These are phyloP conservation scores for Halenospora varia DNA, from an alignment of 495 filamentous ascomycete genomes.

Conservation along the genomic window DNA sequence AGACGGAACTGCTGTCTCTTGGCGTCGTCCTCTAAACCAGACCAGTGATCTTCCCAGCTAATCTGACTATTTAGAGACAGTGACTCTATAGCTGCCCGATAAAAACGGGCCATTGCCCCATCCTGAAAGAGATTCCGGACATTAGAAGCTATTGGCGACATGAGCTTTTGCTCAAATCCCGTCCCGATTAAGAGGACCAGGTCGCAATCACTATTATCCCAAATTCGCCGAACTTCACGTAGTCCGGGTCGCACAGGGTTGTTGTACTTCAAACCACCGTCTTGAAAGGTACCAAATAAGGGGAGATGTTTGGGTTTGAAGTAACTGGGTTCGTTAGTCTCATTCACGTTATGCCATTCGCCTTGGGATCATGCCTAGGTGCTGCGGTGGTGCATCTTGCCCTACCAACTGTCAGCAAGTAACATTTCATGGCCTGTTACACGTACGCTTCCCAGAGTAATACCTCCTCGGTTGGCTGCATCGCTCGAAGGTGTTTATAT, in stretches of 20 bases:
- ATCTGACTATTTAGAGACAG: slow-evolving; percentile 17
- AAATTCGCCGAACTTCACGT: slow-evolving; percentile 10
- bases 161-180: slow-evolving; percentile 13
- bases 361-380: slow-evolving; percentile 8
- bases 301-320: slow-evolving; percentile 16
- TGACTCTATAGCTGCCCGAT: slow-evolving; percentile 18
- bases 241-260: slow-evolving; percentile 14
- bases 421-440: not conserved
- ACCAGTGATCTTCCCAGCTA: slow-evolving; percentile 19
- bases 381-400: slow-evolving; percentile 21
- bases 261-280: slow-evolving; percentile 19
- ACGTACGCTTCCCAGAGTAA: slow-evolving; percentile 17
- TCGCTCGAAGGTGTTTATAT: slow-evolving; percentile 17
- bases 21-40: slow-evolving; percentile 13
- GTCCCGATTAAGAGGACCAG: slow-evolving; percentile 16
- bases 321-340: slow-evolving; percentile 10
- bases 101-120: slow-evolving; percentile 14
- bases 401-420: slow-evolving; percentile 6
- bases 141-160: slow-evolving; percentile 12
- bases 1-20: slow-evolving; percentile 19
- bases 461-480: slow-evolving; percentile 6
- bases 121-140: slow-evolving; percentile 16
- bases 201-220: slow-evolving; percentile 12
- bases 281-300: slow-evolving; percentile 15
- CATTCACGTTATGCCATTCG: not conserved